phyloP scores from a whole-genome alignment of 2,329 filamentous ascomycete genomes.

The Lecanosticta acicola region DNA sequence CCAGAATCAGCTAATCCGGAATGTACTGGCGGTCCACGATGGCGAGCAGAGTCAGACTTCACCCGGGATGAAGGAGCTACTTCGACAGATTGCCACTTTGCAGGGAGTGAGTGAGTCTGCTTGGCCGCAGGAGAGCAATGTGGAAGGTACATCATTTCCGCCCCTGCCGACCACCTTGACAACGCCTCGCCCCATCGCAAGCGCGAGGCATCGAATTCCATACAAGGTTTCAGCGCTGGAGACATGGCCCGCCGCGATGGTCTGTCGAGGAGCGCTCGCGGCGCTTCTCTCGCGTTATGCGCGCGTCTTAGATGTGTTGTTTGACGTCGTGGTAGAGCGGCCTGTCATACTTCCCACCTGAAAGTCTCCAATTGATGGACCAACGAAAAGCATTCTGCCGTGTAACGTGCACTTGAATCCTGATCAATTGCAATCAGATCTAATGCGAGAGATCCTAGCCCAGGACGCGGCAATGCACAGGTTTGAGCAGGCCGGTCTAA shows the following conservation, averaged over 20 bases:
- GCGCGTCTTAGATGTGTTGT: not conserved
- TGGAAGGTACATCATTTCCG: not conserved
- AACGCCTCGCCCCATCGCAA: slow-evolving; percentile 1
- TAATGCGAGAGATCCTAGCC: not conserved
- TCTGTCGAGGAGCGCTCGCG: slow-evolving; percentile 3
- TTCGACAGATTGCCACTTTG: not conserved
- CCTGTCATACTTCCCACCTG: not conserved
- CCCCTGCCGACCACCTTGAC: not conserved
- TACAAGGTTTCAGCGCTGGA: not conserved
- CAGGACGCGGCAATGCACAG: not conserved
- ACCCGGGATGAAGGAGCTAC: not conserved
- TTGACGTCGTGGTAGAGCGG: not conserved
- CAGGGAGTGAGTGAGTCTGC: not conserved
- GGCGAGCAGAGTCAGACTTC: not conserved
- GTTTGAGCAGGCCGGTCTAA: not conserved
- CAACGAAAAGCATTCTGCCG: not conserved
- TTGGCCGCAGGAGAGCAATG: not conserved
- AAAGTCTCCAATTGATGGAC: not conserved
- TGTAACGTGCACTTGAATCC: slow-evolving; percentile 3
- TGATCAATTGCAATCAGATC: not conserved
- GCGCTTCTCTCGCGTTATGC: slow-evolving; percentile 4
- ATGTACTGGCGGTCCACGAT: not conserved
- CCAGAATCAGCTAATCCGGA: not conserved
- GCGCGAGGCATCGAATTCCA: slow-evolving; percentile 1
- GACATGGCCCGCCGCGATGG: not conserved